A percentile compares a stretch with the other conserved stretches of the same genome.
Evolutionary conservation across 805 yeast genomes (phyloP).

Genomic region (Ogataea pini): DNA sequence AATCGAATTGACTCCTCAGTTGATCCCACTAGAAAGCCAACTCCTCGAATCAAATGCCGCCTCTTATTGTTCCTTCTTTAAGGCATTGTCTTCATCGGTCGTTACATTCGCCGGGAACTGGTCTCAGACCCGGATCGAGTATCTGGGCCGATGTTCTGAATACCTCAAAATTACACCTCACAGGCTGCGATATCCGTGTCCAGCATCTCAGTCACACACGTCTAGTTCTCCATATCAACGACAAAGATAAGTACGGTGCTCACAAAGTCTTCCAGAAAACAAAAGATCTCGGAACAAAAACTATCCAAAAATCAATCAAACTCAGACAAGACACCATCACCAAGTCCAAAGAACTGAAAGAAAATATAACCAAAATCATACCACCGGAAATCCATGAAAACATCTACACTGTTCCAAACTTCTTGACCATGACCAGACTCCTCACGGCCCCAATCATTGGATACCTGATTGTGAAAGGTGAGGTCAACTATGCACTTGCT

Average conservation of each 20-base stretch:
- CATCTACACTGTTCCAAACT: slow-evolving; percentile 82
- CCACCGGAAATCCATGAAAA: slow-evolving; percentile 50
- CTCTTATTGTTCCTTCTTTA: neutral
- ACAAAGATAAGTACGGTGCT: slow-evolving; percentile 1
- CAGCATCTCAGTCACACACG: too few relatives aligned
- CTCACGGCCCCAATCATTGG: slow-evolving; percentile 84
- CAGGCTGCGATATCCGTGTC: too few relatives aligned
- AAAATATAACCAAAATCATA: slow-evolving; percentile 34
- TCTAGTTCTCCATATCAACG: neutral
- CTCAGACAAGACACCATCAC: slow-evolving; percentile 17
- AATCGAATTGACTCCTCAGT: too few relatives aligned
- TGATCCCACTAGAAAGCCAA: too few relatives aligned
- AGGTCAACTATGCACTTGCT: slow-evolving; percentile 64
- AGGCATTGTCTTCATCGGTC: neutral
- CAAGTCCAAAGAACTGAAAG: slow-evolving; percentile 20
- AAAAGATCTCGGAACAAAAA: slow-evolving; percentile 17
- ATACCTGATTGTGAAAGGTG: slow-evolving; percentile 64
- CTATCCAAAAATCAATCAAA: slow-evolving; percentile 23
- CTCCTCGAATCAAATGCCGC: neutral
- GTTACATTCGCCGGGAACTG: neutral
- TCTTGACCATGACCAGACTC: slow-evolving; percentile 80
- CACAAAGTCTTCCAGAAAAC: slow-evolving; percentile 14
- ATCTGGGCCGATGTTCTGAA: too few relatives aligned
- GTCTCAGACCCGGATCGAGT: neutral
- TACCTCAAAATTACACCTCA: too few relatives aligned